Evolutionary conservation across 2,329 filamentous ascomycete species (phyloP), one percentile per base, ranked within the genome.

Genomic region (Dactylonectria macrodidyma): DNA sequence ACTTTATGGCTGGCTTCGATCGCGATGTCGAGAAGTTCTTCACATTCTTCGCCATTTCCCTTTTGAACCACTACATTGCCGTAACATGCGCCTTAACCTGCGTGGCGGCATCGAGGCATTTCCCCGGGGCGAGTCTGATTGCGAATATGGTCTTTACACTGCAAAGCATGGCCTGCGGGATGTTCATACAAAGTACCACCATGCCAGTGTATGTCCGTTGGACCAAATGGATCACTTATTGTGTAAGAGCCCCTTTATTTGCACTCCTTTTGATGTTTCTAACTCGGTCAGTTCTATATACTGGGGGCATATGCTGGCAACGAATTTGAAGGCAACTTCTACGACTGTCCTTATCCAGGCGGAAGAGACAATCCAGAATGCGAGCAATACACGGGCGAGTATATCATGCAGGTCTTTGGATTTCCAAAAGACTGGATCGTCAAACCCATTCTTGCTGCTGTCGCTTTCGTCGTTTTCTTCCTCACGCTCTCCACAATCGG

Each of bases 141-240:
- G 92, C 89, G 10, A 95, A 95, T 72, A 80, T 95, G 55, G 87
- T 86, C 0, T 95, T 91, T 72, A 95, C 93, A 0, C 71, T 95
- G 22, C 93, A 95, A 76, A 91, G 88, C 2, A 89, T 94, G 83
- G 90, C 90, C 0, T 94, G 92, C 70, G 93, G 93, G 1, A 94
- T 91, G 78, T 95, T 95, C 71, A 89, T 95, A 14, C 92, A 95
- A 77, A 85, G 86, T 11, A 89, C 93, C 60, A 89, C 90, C 5
- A 92, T 95, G 3, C 92, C 93, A 0, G 84, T 95, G 1, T 95
- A 94, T 73, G 89, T 94, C n/a, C 86, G 92, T 62, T 95, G 93
- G 93, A 82, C 93, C 2, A 95, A 94, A 76, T 92, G 89, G 83
- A 85, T 86, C 26, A 87, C 89, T 1, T 91, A 90, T 70, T 85